Evolutionary conservation across 148 eudicot species (phyloP), one percentile per base, ranked within the genome.

Genomic region (Agrostemma githago): DNA sequence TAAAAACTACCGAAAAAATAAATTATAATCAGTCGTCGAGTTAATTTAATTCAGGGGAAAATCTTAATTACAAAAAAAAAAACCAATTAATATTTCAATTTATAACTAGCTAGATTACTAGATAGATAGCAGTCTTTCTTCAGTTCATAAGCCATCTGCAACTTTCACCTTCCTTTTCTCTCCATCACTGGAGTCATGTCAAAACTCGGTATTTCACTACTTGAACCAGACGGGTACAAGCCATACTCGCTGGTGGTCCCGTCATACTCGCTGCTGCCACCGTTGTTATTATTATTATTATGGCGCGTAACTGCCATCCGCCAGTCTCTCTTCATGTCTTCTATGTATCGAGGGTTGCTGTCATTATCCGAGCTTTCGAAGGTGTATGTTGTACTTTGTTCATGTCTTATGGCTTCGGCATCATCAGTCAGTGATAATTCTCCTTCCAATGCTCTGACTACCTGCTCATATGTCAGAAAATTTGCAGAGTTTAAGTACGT

Each of bases 361-460:
- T 92, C 97, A 5, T 95, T 90, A 53, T 89, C 98, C 19, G 97
- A 86, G 84, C 98, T 93, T 2, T 21, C 40, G 3, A 93, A 93
- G 72, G 89, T 84, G 79, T 90, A 90, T 8, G 82, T 73, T 5
- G 92, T 77, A 80, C 91, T 85, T 53, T 88, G 92, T 37, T 92
- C 96, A 5, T 93, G 96, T 77, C 71, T 81, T 63, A 86, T 81
- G 72, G 90, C 92, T 82, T 89, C 92, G 56, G 85, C 86, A 37
- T 87, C 88, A 59, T 95, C 97, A 2, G 96, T 84, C 37, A 95
- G 77, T 7, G 99, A 92, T n/a, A 88, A 84, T 66, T 88, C 91
- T 81, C 92, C 97, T 84, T 95, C 99, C 79, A 95, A 80, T 40
- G 96, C 97, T 67, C 99, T 88, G 19, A 92, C 96, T 9, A 92